Conservation (phyloP, 1,284 basidiomycete species). For the Sparassis latifolia region DNA sequence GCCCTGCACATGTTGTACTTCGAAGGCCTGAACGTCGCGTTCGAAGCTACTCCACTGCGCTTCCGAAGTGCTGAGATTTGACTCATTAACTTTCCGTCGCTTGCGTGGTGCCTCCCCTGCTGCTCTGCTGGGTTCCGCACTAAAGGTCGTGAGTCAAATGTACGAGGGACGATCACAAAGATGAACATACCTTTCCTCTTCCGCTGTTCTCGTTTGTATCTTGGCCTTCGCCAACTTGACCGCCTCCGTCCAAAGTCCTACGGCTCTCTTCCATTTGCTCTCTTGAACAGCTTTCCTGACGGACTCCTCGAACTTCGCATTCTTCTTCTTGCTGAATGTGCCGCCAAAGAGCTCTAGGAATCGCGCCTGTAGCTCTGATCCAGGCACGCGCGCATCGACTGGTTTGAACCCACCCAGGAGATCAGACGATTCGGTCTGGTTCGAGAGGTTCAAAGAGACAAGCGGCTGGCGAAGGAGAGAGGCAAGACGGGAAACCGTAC, state of each 20-base stretch:
- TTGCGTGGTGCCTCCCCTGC: slow-evolving; percentile 59
- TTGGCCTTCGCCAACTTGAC: slow-evolving; percentile 61
- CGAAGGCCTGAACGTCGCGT: slow-evolving; percentile 72
- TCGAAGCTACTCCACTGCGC: slow-evolving; percentile 73
- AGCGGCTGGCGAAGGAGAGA: slow-evolving; percentile 73
- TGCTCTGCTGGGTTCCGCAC: slow-evolving; percentile 37
- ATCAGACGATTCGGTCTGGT: slow-evolving; percentile 95
- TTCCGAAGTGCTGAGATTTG: slow-evolving; percentile 38
- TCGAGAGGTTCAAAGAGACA: slow-evolving; percentile 89
- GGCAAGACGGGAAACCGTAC: slow-evolving; percentile 85
- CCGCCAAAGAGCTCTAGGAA: slow-evolving; percentile 84
- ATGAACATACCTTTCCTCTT: slow-evolving; percentile 38
- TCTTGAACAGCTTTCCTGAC: slow-evolving; percentile 80
- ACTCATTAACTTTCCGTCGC: slow-evolving; percentile 60
- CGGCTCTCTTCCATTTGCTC: slow-evolving; percentile 82
- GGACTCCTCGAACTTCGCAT: slow-evolving; percentile 81
- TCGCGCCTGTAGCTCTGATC: slow-evolving; percentile 64
- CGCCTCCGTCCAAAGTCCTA: slow-evolving; percentile 83
- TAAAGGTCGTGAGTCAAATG: slow-evolving; percentile 40
- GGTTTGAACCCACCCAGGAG: slow-evolving; percentile 95
- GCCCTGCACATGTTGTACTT: slow-evolving; percentile 79
- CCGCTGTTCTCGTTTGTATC: slow-evolving; percentile 39
- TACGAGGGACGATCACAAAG: slow-evolving; percentile 8
- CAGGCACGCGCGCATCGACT: slow-evolving; percentile 80
- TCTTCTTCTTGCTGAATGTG: slow-evolving; percentile 90